Percentiles rank a stretch among this genome's conserved stretches.
phyloP scores from a whole-genome alignment of 352 stramenopile genomes.

The Globisporangium barbulae region DNA sequence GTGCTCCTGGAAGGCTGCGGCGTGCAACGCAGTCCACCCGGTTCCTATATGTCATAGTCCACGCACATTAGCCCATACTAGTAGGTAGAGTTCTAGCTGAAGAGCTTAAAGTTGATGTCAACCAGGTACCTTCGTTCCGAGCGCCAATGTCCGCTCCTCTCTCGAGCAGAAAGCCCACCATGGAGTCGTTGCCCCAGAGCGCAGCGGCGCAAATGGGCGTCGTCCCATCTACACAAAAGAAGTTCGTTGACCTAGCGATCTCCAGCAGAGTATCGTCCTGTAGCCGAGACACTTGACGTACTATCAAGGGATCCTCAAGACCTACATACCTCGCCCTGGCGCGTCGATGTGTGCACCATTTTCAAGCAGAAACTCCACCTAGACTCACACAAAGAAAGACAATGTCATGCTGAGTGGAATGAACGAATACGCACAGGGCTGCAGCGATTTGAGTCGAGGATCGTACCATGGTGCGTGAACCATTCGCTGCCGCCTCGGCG shows the following conservation, averaged over 20 bases:
- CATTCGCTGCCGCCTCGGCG: conserved; percentile 58
- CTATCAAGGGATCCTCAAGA: background rate
- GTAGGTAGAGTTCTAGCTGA: background rate
- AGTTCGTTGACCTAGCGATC: background rate
- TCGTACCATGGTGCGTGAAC: conserved; percentile 50
- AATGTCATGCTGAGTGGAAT: background rate
- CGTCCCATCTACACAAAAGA: conserved; percentile 43
- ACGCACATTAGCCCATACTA: background rate
- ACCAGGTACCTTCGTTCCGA: conserved; percentile 46
- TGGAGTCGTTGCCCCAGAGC: conserved; percentile 61
- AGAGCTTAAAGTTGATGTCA: background rate
- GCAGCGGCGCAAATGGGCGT: conserved; percentile 57
- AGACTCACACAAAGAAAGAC: background rate
- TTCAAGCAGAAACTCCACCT: conserved; percentile 64
- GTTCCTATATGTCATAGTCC: conserved; percentile 30
- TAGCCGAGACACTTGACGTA: background rate
- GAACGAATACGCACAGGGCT: background rate
- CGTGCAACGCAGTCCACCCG: conserved; percentile 61
- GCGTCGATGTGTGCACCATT: conserved; percentile 46
- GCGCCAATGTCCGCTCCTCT: conserved; percentile 47
- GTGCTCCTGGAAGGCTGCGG: conserved; percentile 65
- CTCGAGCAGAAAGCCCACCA: conserved; percentile 59
- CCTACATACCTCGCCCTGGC: conserved; percentile 37
- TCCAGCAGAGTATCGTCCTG: background rate
- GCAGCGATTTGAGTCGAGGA: background rate